Evolutionary conservation across 1,284 basidiomycete species (phyloP), one percentile per base, ranked within the genome.

Genomic region (Schizophyllum amplum): DNA sequence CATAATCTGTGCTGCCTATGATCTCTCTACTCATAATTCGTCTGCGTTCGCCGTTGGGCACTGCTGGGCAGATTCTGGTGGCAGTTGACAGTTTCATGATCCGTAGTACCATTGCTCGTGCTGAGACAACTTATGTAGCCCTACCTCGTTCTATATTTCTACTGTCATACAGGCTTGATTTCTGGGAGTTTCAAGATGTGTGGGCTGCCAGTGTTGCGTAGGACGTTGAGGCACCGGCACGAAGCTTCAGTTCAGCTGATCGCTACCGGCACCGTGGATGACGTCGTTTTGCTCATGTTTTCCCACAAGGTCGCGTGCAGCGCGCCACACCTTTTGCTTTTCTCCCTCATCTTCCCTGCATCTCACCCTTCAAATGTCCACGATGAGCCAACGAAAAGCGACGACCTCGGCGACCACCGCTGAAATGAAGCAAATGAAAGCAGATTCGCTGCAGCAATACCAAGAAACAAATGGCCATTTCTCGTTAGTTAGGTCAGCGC

Each of bases 401-500:
- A 52, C 51, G 51, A 27, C 51, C 13, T 13, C 51, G 13, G 11
- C 33, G 7, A 42, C 11, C 11, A 17, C 11, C 17, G 33, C 33
- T 9, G 13, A 42, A 17, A 42, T 42, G 33, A 3, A 42, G 33
- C 13, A 42, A 9, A 17, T 17, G 33, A 42, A 42, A 9, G 33
- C 11, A 17, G 21, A 52, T 25, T 20, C 77, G 57, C 76, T 96
- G 54, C 88, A 90, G 66, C 85, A 95, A 69, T 98, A 97, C 70
- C 77, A 86, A 64, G 85, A 94, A 61, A 87, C 88, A 27, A 87
- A 94, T 61, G 92, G 94, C 5, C 94, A 98, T 74, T 98, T 98
- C 72, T 94, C 92, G 21, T 83, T 98, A 54, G 94, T 97, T 69
- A 86, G 94, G 94, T 94, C 73, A 62, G 63, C 56, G 55, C 57